A percentile compares a stretch with the other conserved stretches of the same genome.
phyloP scores from a whole-genome alignment of 1,139 yeast species.

The Pichia sp. region DNA sequence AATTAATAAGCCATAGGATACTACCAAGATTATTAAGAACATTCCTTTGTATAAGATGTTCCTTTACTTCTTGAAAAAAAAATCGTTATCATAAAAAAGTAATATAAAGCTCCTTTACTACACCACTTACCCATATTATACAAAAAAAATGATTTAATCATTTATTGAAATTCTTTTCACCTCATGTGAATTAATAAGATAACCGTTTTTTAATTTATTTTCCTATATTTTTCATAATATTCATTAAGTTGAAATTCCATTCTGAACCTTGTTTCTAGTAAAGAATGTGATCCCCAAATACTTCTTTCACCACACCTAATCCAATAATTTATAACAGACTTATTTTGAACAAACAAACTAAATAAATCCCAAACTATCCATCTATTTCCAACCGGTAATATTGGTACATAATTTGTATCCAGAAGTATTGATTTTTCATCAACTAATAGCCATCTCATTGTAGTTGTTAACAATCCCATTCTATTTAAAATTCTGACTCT shows the following conservation, averaged over 20 bases:
- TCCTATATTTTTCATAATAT: conserved; percentile 31
- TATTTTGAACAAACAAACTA: conserved; percentile 62
- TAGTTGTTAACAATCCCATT: conserved; percentile 65
- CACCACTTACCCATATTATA: background rate
- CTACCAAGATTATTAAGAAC: too few species aligned
- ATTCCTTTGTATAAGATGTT: too few species aligned
- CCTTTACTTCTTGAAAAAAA: too few species aligned
- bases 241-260: conserved; percentile 87
- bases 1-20: too few species aligned
- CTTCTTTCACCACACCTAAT: conserved; percentile 84
- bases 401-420: conserved; percentile 66
- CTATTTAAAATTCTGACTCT: conserved; percentile 74
- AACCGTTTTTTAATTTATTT: conserved; percentile 1
- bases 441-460: conserved; percentile 68
- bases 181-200: background rate
- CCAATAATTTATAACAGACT: conserved; percentile 81
- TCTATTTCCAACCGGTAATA: conserved; percentile 57
- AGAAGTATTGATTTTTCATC: conserved; percentile 82
- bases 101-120: too few species aligned
- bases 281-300: conserved; percentile 87
- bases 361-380: conserved; percentile 17
- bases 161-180: background rate
- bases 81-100: too few species aligned
- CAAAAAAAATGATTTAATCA: background rate
- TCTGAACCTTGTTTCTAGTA: conserved; percentile 82